A percentile compares a stretch with the other conserved stretches of the same genome.
Evolutionary conservation across 1,284 basidiomycete species (phyloP).

Genomic region (Irpex sp.): DNA sequence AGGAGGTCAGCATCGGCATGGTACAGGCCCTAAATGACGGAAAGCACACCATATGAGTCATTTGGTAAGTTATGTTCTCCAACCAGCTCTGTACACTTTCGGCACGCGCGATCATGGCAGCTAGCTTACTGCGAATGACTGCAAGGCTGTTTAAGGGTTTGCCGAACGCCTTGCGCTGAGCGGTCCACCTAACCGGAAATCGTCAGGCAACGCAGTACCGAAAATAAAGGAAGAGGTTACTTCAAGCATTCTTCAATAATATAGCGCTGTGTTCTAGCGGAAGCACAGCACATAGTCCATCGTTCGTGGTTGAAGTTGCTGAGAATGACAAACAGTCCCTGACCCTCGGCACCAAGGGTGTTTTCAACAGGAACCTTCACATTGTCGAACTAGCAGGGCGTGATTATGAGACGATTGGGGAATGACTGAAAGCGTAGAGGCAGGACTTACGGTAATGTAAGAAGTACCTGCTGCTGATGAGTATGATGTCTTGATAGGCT

Average conservation of each 20-base stretch:
- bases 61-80: slow-evolving; percentile 88
- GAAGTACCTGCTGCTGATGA: slow-evolving; percentile 79
- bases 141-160: slow-evolving; percentile 81
- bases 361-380: slow-evolving; percentile 83
- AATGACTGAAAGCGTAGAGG: not conserved
- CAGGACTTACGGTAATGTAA: slow-evolving; percentile 55
- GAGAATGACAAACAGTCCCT: slow-evolving; percentile 78
- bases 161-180: slow-evolving; percentile 82
- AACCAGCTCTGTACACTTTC: slow-evolving; percentile 86
- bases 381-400: slow-evolving; percentile 59
- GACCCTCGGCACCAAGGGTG: slow-evolving; percentile 82
- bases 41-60: slow-evolving; percentile 75
- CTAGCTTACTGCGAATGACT: slow-evolving; percentile 83
- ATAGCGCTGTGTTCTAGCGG: slow-evolving; percentile 50
- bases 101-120: slow-evolving; percentile 79
- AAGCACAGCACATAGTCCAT: slow-evolving; percentile 67
- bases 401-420: not conserved
- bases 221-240: slow-evolving; percentile 29
- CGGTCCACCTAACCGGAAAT: slow-evolving; percentile 56
- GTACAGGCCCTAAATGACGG: not conserved
- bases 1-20: not conserved
- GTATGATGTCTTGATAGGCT: slow-evolving; percentile 83
- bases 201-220: not conserved
- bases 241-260: slow-evolving; percentile 72
- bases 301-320: slow-evolving; percentile 75